Percentiles rank a stretch among this genome's conserved stretches.
Conservation (phyloP, 345 rosid species). For the Firmiana major region DNA sequence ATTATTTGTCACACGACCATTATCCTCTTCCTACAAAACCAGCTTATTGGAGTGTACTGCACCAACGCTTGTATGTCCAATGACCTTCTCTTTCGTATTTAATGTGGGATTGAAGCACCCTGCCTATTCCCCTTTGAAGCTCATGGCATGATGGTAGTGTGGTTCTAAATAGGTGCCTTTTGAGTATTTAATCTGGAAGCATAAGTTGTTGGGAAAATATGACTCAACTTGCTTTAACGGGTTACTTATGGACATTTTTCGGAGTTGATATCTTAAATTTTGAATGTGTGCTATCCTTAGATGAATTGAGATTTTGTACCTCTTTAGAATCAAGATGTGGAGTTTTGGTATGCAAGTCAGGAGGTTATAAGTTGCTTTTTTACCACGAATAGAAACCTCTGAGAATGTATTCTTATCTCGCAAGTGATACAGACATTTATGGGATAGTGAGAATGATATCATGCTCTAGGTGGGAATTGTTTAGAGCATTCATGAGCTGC, state of each 20-base stretch:
- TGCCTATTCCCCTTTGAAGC: too few species aligned
- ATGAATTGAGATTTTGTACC: neutral
- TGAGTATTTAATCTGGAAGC: neutral
- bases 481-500: neutral
- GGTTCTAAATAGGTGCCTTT: neutral
- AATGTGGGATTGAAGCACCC: too few species aligned
- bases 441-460: neutral
- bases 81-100: too few species aligned
- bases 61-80: too few species aligned
- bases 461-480: neutral
- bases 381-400: neutral
- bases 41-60: too few species aligned
- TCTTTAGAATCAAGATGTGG: neutral
- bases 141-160: too few species aligned
- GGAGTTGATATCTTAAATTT: neutral
- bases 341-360: slow-evolving; percentile 1
- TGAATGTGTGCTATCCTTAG: neutral
- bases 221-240: neutral
- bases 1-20: too few species aligned
- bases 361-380: neutral
- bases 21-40: too few species aligned
- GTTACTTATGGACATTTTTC: neutral
- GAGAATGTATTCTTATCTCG: neutral
- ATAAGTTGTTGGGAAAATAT: neutral
- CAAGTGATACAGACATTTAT: neutral